These are phyloP conservation scores for Coemansia sp. DNA, from an alignment of 192 early-diverging fungal genomes.

Conservation along the genomic window DNA sequence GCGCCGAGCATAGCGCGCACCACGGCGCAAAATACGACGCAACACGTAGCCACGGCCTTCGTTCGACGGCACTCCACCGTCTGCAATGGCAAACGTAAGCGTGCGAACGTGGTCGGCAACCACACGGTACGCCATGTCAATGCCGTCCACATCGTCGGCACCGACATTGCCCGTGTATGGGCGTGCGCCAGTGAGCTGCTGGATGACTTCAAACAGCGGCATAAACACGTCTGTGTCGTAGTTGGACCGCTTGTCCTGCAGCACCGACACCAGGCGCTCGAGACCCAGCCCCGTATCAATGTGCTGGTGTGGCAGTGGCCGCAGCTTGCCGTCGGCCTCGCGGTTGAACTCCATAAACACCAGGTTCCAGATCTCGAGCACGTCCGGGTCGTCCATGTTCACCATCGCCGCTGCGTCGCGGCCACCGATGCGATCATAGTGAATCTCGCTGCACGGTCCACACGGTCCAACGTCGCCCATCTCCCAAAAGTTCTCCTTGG, in stretches of 20 bases:
- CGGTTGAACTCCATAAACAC: constrained; percentile 99
- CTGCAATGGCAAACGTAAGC: constrained; percentile 92
- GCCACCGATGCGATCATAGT: constrained; percentile 95
- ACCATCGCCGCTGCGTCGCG: constrained; percentile 87
- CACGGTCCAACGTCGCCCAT: constrained; percentile 98
- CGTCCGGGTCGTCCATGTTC: constrained; percentile 96
- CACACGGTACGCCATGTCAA: constrained; percentile 98
- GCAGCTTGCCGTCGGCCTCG: constrained; percentile 82
- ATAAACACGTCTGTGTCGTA: constrained; percentile 96
- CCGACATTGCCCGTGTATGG: constrained; percentile 86
- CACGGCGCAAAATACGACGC: constrained; percentile 92
- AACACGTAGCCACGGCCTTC: constrained; percentile 98
- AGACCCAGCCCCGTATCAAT: constrained; percentile 98
- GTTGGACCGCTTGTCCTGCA: constrained; percentile 94
- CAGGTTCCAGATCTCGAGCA: constrained; percentile 98
- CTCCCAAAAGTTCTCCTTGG: constrained; percentile 99
- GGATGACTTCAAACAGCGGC: constrained; percentile 79
- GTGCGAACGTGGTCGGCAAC: constrained; percentile 98
- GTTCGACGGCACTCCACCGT: constrained; percentile 95
- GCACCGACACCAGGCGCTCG: constrained; percentile 90
- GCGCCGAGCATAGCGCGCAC: constrained; percentile 89
- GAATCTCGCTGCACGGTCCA: constrained; percentile 97
- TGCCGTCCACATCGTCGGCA: constrained; percentile 85
- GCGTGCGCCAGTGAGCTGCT: constrained; percentile 82
- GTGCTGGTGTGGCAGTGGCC: constrained; percentile 90